These are phyloP conservation scores for Daldinia vernicosa DNA, from an alignment of 495 filamentous ascomycete genomes.

Conservation along the genomic window DNA sequence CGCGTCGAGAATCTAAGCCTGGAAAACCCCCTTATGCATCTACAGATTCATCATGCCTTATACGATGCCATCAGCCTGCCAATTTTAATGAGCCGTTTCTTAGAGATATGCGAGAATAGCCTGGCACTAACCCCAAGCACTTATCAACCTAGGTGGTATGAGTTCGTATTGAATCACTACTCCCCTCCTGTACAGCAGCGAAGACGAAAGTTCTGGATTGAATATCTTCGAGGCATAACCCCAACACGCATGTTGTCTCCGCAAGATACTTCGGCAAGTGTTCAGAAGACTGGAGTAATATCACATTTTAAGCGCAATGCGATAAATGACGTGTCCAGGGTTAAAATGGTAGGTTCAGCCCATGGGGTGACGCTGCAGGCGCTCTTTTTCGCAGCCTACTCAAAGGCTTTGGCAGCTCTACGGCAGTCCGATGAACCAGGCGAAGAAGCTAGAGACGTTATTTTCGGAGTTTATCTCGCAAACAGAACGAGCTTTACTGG, in stretches of 20 bases:
- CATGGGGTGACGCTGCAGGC: slow-evolving; percentile 53
- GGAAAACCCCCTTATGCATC: slow-evolving; percentile 42
- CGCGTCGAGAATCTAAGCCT: slow-evolving; percentile 2
- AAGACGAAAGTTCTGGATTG: slow-evolving; percentile 61
- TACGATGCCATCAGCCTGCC: slow-evolving; percentile 79
- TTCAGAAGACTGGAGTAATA: slow-evolving; percentile 8
- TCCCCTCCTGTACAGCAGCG: slow-evolving; percentile 23
- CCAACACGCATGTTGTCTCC: neutral
- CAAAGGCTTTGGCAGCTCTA: slow-evolving; percentile 35
- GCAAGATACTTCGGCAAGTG: neutral
- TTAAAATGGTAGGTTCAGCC: slow-evolving; percentile 30
- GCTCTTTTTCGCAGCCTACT: slow-evolving; percentile 56
- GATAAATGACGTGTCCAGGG: slow-evolving; percentile 21
- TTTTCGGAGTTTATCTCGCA: slow-evolving; percentile 59
- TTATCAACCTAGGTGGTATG: slow-evolving; percentile 33
- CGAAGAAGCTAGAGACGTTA: slow-evolving; percentile 28
- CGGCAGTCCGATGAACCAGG: neutral
- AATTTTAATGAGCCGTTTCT: slow-evolving; percentile 54
- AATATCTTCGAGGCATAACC: slow-evolving; percentile 54
- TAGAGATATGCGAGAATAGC: slow-evolving; percentile 28
- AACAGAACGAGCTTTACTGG: slow-evolving; percentile 46
- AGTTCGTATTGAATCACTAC: slow-evolving; percentile 24
- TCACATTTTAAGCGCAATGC: slow-evolving; percentile 29
- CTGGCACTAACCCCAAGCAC: neutral
- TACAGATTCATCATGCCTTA: slow-evolving; percentile 77